phyloP scores from a whole-genome alignment of 805 yeast genomes.

The Teunomyces stri region DNA sequence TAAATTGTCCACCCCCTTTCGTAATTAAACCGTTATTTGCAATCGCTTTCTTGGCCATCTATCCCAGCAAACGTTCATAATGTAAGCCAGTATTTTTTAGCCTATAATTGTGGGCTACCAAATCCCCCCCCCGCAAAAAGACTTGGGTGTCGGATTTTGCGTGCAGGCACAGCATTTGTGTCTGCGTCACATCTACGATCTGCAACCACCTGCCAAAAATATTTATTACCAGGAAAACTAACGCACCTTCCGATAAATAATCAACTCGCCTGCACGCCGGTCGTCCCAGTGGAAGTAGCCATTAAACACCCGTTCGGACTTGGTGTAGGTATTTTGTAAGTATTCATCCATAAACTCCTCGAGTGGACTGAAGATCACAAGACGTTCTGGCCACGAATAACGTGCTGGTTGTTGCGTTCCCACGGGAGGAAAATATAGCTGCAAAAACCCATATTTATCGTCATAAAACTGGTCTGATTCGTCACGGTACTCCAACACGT shows the following conservation, averaged over 20 bases:
- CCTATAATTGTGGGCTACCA: too few species aligned
- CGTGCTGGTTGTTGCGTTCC: conserved; percentile 20
- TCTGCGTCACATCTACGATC: too few species aligned
- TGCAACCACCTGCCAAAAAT: too few species aligned
- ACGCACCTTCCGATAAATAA: conserved; percentile 45
- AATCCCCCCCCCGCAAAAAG: too few species aligned
- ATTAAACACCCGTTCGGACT: conserved; percentile 64
- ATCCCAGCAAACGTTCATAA: background rate
- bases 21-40: background rate
- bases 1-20: background rate
- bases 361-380: conserved; percentile 70
- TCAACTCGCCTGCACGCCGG: conserved; percentile 74
- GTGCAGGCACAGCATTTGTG: too few species aligned
- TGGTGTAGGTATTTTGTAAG: conserved; percentile 43
- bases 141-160: too few species aligned
- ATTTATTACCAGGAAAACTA: too few species aligned
- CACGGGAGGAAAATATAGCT: conserved; percentile 46
- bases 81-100: background rate
- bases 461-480: conserved; percentile 84
- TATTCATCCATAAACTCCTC: conserved; percentile 43
- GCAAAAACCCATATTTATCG: conserved; percentile 58
- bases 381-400: conserved; percentile 65
- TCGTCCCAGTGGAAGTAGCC: conserved; percentile 82
- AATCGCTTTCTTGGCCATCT: background rate
- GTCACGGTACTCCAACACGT: conserved; percentile 58